phyloP scores from a whole-genome alignment of 78 protist species.

The Cavenderia fasciculata region DNA sequence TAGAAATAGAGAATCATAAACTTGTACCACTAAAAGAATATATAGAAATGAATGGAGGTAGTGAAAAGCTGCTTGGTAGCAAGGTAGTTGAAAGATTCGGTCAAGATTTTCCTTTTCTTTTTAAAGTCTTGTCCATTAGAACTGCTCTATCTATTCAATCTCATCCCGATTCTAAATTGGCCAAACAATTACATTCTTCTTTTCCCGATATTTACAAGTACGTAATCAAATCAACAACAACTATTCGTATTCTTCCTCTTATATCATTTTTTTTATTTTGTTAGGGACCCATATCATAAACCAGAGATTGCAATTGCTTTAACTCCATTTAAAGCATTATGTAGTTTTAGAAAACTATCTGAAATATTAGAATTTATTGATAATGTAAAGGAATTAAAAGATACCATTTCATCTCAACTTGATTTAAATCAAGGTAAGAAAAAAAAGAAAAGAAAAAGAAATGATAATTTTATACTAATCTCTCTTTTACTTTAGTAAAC shows the following conservation, averaged over 20 bases:
- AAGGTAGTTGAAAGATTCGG: constrained; percentile 53
- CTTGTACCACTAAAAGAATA: not conserved
- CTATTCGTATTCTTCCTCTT: not conserved
- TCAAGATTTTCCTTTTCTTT: constrained; percentile 92
- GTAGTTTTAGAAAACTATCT: constrained; percentile 88
- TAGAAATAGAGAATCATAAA: not conserved
- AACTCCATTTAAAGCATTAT: constrained; percentile 90
- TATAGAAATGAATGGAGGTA: not conserved
- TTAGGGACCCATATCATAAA: constrained; percentile 95
- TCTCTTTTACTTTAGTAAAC: not conserved
- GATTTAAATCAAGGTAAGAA: too few species aligned
- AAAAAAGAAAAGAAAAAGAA: too few species aligned
- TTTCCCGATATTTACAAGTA: constrained; percentile 91
- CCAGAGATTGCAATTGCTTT: constrained; percentile 97
- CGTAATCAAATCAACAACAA: not conserved
- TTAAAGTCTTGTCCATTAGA: constrained; percentile 95
- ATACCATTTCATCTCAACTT: not conserved
- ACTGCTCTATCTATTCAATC: constrained; percentile 90
- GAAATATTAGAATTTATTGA: constrained; percentile 73
- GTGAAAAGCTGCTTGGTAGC: not conserved
- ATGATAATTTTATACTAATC: too few species aligned
- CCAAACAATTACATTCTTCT: constrained; percentile 82
- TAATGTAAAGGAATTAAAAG: constrained; percentile 50
- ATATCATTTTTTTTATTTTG: not conserved
- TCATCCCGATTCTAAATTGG: constrained; percentile 96